These are phyloP conservation scores for Pseudonitzschia multistriata DNA, from an alignment of 108 stramenopile species.

Conservation along the genomic window DNA sequence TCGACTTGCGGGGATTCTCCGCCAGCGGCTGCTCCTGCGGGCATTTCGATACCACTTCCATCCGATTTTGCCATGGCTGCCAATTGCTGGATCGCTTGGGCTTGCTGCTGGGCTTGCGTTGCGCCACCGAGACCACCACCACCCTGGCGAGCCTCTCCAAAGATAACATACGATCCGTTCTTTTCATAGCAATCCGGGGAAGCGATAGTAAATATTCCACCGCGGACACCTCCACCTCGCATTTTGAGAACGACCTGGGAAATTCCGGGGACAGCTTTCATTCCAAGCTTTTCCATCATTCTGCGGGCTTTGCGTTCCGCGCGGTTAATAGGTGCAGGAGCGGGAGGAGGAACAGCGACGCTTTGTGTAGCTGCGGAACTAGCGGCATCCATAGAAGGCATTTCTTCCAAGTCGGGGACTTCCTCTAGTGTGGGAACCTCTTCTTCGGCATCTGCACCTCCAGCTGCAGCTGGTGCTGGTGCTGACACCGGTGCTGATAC, in stretches of 20 bases:
- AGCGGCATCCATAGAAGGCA: not conserved
- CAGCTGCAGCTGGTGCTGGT: not conserved
- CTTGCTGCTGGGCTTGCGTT: constrained; percentile 54
- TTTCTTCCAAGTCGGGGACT: constrained; percentile 25
- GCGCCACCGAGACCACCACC: constrained; percentile 5
- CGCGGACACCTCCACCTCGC: constrained; percentile 41
- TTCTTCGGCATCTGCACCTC: constrained; percentile 21
- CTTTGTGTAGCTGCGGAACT: not conserved
- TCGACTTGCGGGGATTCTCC: constrained; percentile 38
- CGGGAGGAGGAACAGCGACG: not conserved
- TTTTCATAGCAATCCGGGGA: constrained; percentile 89
- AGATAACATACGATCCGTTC: constrained; percentile 91
- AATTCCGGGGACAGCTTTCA: constrained; percentile 84
- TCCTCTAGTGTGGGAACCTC: constrained; percentile 31
- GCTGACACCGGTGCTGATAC: not conserved
- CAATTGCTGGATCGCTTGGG: constrained; percentile 51
- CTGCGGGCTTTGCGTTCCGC: constrained; percentile 95
- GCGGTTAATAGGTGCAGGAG: constrained; percentile 56
- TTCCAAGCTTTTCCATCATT: constrained; percentile 90
- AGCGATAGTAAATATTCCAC: constrained; percentile 86
- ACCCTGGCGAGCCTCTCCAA: constrained; percentile 92
- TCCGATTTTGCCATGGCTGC: constrained; percentile 42
- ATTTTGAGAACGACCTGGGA: constrained; percentile 91
- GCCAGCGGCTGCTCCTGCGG: constrained; percentile 45
- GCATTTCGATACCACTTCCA: constrained; percentile 37